Evolutionary conservation across 2,329 filamentous ascomycete species (phyloP).

Genomic region (Aspergillus sp.): DNA sequence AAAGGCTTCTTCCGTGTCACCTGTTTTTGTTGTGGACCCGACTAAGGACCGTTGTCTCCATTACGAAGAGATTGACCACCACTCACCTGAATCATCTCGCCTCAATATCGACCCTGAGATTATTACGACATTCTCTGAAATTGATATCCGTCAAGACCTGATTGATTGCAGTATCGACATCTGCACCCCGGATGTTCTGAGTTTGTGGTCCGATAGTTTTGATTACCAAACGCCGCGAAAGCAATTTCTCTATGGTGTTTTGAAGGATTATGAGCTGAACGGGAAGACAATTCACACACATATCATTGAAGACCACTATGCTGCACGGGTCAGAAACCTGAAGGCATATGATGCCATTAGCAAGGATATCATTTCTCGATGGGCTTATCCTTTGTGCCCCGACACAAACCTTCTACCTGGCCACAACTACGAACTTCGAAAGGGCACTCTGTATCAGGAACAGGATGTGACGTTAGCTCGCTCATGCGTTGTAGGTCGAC

Average conservation of each 20-base stretch:
- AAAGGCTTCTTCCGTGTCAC: conserved; percentile 71
- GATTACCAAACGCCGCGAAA: conserved; percentile 89
- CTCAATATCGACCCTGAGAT: conserved; percentile 76
- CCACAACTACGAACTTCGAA: conserved; percentile 71
- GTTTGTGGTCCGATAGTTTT: conserved; percentile 95
- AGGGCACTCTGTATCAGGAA: conserved; percentile 74
- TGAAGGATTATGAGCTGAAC: conserved; percentile 96
- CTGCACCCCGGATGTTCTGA: conserved; percentile 91
- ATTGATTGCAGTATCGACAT: conserved; percentile 96
- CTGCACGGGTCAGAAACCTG: conserved; percentile 79
- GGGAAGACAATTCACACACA: conserved; percentile 95
- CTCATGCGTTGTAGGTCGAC: conserved; percentile 67
- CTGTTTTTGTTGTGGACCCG: conserved; percentile 84
- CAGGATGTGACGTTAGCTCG: conserved; percentile 71
- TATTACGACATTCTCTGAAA: conserved; percentile 69
- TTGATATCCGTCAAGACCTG: conserved; percentile 82
- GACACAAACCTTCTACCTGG: conserved; percentile 80
- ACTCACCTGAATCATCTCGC: conserved; percentile 51
- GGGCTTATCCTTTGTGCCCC: conserved; percentile 85
- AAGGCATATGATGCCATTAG: conserved; percentile 88
- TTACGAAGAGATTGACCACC: conserved; percentile 84
- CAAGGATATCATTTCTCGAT: conserved; percentile 80
- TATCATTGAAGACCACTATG: conserved; percentile 78
- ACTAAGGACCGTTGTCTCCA: conserved; percentile 79
- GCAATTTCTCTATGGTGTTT: conserved; percentile 85